A percentile compares a stretch with the other conserved stretches of the same genome.
Evolutionary conservation across 2,329 filamentous ascomycete species (phyloP).

Genomic region (Aphanocladium album): DNA sequence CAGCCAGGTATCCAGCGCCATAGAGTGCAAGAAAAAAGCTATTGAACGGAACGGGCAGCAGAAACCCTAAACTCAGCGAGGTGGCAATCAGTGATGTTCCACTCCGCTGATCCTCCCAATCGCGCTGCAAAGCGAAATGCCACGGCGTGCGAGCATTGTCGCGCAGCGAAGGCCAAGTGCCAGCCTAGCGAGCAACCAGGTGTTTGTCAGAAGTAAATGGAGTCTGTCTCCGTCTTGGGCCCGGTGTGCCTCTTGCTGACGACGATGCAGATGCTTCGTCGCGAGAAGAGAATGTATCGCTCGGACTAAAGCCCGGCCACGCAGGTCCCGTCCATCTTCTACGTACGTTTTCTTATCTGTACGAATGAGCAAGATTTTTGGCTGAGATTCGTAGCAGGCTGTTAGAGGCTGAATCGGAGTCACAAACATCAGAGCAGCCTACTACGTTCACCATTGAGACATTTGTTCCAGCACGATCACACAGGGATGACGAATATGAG

Average conservation of each 20-base stretch:
- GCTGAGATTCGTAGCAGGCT: neutral
- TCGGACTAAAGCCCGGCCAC: slow-evolving; percentile 13
- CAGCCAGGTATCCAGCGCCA: neutral
- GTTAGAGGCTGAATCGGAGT: neutral
- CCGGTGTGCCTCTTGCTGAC: neutral
- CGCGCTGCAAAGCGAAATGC: neutral
- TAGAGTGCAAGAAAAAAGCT: neutral
- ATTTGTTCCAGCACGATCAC: neutral
- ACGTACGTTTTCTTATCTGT: neutral
- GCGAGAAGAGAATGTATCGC: slow-evolving; percentile 14
- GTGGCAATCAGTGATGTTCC: too few relatives aligned
- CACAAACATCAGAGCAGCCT: neutral
- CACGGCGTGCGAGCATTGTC: slow-evolving; percentile 14
- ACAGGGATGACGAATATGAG: neutral
- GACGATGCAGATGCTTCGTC: slow-evolving; percentile 8
- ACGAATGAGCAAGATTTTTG: neutral
- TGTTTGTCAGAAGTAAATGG: slow-evolving; percentile 11
- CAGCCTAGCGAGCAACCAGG: slow-evolving; percentile 14
- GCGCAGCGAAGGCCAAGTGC: slow-evolving; percentile 12
- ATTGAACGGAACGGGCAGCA: neutral
- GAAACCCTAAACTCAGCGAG: neutral
- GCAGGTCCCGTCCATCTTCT: neutral
- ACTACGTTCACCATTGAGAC: slow-evolving; percentile 4
- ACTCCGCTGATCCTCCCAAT: neutral
- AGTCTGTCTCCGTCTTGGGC: neutral